Conservation (phyloP, 2,329 filamentous ascomycete species). For the Clarireedia monteithiana region DNA sequence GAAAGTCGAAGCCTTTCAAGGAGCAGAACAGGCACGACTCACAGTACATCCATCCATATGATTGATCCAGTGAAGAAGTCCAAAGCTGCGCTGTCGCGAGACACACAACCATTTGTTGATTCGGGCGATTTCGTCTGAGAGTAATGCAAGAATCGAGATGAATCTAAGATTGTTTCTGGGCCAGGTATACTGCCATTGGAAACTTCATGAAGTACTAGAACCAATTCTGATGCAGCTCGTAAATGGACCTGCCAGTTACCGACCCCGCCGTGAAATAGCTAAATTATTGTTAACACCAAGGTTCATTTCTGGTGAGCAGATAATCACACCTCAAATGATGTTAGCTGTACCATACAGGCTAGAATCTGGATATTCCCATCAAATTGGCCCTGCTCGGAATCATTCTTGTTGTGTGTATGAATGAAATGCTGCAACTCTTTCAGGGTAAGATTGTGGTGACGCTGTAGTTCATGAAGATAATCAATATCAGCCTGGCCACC, state of each 20-base stretch:
- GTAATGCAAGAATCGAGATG: neutral
- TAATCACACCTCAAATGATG: slow-evolving; percentile 6
- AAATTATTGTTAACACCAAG: neutral
- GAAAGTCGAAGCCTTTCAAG: too few relatives aligned
- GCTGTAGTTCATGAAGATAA: slow-evolving; percentile 9
- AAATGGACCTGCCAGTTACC: slow-evolving; percentile 45
- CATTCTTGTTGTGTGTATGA: neutral
- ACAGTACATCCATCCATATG: slow-evolving; percentile 7
- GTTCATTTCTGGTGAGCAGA: neutral
- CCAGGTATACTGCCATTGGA: slow-evolving; percentile 3
- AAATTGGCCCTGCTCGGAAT: neutral
- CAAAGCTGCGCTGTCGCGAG: slow-evolving; percentile 3
- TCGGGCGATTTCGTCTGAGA: neutral
- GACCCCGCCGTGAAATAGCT: slow-evolving; percentile 33
- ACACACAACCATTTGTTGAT: neutral
- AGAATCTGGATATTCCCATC: slow-evolving; percentile 5
- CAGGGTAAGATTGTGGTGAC: slow-evolving; percentile 3
- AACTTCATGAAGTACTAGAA: slow-evolving; percentile 23
- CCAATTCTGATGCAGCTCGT: slow-evolving; percentile 41
- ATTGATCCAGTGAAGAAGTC: slow-evolving; percentile 4
- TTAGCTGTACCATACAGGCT: slow-evolving; percentile 9
- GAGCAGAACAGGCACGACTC: neutral
- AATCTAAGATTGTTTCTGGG: neutral
- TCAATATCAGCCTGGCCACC: slow-evolving; percentile 3
- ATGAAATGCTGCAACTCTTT: slow-evolving; percentile 4